Conservation (phyloP, 208 protist species). For the Leptomonas seymouri region DNA sequence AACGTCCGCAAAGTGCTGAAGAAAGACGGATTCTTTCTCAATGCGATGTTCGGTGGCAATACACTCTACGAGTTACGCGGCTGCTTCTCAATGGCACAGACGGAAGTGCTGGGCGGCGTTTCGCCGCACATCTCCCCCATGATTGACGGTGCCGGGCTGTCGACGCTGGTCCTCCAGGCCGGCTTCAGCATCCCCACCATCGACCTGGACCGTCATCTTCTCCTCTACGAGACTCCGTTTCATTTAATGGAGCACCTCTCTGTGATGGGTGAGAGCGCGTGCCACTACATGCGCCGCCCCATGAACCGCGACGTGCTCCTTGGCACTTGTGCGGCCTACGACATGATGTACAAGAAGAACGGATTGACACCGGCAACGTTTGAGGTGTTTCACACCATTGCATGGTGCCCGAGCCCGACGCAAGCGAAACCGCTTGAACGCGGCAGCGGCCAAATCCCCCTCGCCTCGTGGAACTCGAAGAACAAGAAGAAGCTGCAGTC, state of each 20-base stretch:
- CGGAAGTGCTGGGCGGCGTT: constrained; percentile 85
- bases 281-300: constrained; percentile 69
- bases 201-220: constrained; percentile 89
- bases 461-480: constrained; percentile 73
- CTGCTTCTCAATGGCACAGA: constrained; percentile 89
- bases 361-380: constrained; percentile 89
- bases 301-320: constrained; percentile 79
- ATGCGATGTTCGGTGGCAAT: constrained; percentile 91
- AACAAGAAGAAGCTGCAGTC: constrained; percentile 71
- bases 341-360: constrained; percentile 88
- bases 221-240: constrained; percentile 90
- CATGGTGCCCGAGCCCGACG: constrained; percentile 86
- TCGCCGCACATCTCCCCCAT: constrained; percentile 91
- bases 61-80: constrained; percentile 91
- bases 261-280: constrained; percentile 88
- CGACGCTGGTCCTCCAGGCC: constrained; percentile 83
- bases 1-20: constrained; percentile 86
- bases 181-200: constrained; percentile 92
- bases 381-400: constrained; percentile 91
- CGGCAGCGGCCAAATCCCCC: constrained; percentile 73
- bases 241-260: constrained; percentile 91
- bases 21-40: constrained; percentile 86
- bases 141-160: constrained; percentile 83
- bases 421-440: constrained; percentile 86
- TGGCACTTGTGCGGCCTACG: constrained; percentile 76